Conservation (phyloP, 2,329 filamentous ascomycete species). For the Neurospora sp. region DNA sequence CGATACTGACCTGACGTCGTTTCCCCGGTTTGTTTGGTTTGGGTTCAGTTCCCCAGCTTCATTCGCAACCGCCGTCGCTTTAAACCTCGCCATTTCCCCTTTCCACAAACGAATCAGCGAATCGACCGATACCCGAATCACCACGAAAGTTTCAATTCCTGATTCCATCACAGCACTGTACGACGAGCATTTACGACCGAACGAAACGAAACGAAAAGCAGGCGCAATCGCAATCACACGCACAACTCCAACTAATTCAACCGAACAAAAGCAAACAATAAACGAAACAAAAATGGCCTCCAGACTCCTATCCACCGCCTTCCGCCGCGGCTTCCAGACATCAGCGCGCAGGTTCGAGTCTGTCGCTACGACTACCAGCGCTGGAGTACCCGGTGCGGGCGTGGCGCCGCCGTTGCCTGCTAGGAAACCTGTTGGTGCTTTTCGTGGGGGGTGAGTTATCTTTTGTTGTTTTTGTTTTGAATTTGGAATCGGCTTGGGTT, state of each 20-base stretch:
- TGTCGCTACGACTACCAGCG: conserved; percentile 9
- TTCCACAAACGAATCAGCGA: neutral
- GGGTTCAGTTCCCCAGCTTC: neutral
- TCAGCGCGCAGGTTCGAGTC: conserved; percentile 34
- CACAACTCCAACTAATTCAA: neutral
- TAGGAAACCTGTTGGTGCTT: conserved; percentile 49
- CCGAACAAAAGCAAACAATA: conserved; percentile 9
- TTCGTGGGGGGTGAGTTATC: conserved; percentile 47
- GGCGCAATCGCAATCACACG: neutral
- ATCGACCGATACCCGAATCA: neutral
- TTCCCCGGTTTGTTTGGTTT: neutral
- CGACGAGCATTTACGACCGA: neutral
- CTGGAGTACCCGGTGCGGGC: neutral
- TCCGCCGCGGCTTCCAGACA: conserved; percentile 38
- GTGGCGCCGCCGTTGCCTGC: conserved; percentile 35
- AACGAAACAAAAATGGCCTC: conserved; percentile 30
- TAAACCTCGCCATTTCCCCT: neutral
- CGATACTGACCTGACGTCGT: neutral
- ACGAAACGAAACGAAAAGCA: neutral
- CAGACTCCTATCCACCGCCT: conserved; percentile 30
- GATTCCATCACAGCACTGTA: neutral
- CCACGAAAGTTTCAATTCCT: neutral
- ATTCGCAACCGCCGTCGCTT: neutral
- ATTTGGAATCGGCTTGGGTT: neutral
- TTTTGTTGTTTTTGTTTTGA: neutral